Conservation (phyloP, 768 basidiomycete genomes). For the Collybiopsis confluens region DNA sequence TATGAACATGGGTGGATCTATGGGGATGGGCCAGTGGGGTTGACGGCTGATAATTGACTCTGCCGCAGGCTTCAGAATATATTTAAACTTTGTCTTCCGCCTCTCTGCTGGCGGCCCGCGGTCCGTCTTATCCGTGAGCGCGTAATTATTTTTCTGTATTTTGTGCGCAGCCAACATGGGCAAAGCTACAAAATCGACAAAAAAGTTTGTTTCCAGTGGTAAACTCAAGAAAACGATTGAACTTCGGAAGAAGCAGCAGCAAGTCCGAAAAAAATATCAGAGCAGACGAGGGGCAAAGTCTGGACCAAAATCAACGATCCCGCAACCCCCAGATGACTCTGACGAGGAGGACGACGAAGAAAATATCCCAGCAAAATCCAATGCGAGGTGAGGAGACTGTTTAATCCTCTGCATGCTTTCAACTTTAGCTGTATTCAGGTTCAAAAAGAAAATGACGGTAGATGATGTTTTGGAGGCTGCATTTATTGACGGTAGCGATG, state of each 20-base stretch:
- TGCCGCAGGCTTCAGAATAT: too few species aligned
- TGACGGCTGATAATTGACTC: neutral
- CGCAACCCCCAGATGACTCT: conserved; percentile 22
- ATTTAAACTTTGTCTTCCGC: too few species aligned
- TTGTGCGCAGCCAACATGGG: too few species aligned
- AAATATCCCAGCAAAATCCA: conserved; percentile 29
- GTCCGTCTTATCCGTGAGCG: too few species aligned
- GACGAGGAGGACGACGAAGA: conserved; percentile 28
- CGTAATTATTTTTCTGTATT: too few species aligned
- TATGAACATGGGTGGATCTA: conserved; percentile 8
- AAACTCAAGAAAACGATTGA: conserved; percentile 85
- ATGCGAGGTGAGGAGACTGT: conserved; percentile 12
- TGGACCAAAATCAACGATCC: conserved; percentile 28
- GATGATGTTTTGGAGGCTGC: conserved; percentile 71
- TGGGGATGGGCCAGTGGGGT: conserved; percentile 9
- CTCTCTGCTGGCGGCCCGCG: too few species aligned
- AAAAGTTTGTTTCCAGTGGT: conserved; percentile 86
- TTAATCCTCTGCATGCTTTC: conserved; percentile 7
- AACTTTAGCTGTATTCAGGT: conserved; percentile 19
- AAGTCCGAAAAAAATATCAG: conserved; percentile 67
- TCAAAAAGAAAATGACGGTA: conserved; percentile 58
- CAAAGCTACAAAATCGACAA: conserved; percentile 75
- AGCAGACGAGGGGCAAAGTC: conserved; percentile 47
- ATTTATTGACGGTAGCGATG: conserved; percentile 66
- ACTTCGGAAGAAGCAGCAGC: conserved; percentile 75